Evolutionary conservation across 805 yeast species (phyloP).

Genomic region (Cyberlindnera mrakii): DNA sequence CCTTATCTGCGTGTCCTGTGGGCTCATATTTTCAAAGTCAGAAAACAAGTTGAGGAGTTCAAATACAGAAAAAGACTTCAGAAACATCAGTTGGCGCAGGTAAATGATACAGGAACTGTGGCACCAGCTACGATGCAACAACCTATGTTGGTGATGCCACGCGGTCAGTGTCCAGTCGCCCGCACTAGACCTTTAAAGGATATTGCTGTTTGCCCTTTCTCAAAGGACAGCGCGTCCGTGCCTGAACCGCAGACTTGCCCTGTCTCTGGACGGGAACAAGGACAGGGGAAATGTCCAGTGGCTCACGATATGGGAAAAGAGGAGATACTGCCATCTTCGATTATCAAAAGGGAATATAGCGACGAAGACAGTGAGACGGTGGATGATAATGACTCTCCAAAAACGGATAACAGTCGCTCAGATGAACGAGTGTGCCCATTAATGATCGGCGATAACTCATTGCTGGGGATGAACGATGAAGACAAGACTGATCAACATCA

Average conservation of each 20-base stretch:
- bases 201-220: background rate
- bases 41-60: slow-evolving; percentile 29
- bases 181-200: slow-evolving; percentile 6
- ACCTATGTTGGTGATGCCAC: background rate
- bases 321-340: background rate
- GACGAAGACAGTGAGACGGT: background rate
- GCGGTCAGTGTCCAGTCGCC: slow-evolving; percentile 24
- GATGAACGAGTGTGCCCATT: slow-evolving; percentile 38
- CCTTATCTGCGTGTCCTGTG: slow-evolving; percentile 49
- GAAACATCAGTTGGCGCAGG: background rate
- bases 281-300: slow-evolving; percentile 19
- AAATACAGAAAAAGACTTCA: slow-evolving; percentile 9
- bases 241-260: slow-evolving; percentile 14
- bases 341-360: background rate
- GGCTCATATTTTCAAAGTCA: slow-evolving; percentile 40
- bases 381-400: slow-evolving; percentile 3
- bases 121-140: background rate
- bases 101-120: background rate
- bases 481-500: background rate
- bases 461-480: slow-evolving; percentile 3
- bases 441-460: slow-evolving; percentile 37
- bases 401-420: slow-evolving; percentile 2
- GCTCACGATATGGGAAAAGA: slow-evolving; percentile 13
- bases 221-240: background rate
- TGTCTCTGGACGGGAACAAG: slow-evolving; percentile 14